Percentiles rank a stretch among this genome's conserved stretches.
These are phyloP conservation scores for Phaeosphaeria sp. DNA, from an alignment of 2,329 filamentous ascomycete genomes.

Conservation along the genomic window DNA sequence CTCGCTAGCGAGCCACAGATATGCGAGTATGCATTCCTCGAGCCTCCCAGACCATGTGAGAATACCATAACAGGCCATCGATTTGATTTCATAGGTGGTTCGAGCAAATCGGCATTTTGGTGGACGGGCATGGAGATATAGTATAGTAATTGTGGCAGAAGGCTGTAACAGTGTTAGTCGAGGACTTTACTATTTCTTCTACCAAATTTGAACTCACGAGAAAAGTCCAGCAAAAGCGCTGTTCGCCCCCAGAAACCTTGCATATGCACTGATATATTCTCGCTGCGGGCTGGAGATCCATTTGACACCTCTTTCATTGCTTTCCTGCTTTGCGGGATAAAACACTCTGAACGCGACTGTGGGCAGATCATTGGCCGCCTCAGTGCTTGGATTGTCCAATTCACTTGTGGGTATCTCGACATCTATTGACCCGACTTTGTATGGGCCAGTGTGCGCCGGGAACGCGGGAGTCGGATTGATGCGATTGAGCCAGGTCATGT, in stretches of 20 bases:
- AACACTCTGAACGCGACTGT: slow-evolving; percentile 84
- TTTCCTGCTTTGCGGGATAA: slow-evolving; percentile 64
- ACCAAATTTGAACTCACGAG: slow-evolving; percentile 35
- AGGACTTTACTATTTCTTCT: not conserved
- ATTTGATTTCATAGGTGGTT: slow-evolving; percentile 53
- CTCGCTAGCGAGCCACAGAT: slow-evolving; percentile 79
- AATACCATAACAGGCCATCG: slow-evolving; percentile 85
- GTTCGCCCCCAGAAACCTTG: slow-evolving; percentile 74
- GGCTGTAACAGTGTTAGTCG: slow-evolving; percentile 51
- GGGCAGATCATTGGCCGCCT: slow-evolving; percentile 59
- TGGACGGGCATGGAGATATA: slow-evolving; percentile 75
- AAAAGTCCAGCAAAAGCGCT: slow-evolving; percentile 53
- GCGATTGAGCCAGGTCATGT: slow-evolving; percentile 51
- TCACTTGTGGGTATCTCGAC: slow-evolving; percentile 74
- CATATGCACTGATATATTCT: slow-evolving; percentile 76
- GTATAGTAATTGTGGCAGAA: slow-evolving; percentile 73
- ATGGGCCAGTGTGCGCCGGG: slow-evolving; percentile 76
- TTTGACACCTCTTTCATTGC: slow-evolving; percentile 64
- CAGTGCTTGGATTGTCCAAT: slow-evolving; percentile 57
- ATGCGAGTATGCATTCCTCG: slow-evolving; percentile 85
- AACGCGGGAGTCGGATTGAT: slow-evolving; percentile 75
- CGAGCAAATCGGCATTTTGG: slow-evolving; percentile 71
- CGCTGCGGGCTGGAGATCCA: slow-evolving; percentile 83
- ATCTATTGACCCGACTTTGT: slow-evolving; percentile 80
- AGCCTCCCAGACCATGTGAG: slow-evolving; percentile 83